A percentile compares a stretch with the other conserved stretches of the same genome.
Conservation (phyloP, 2,329 filamentous ascomycete species). For the Penicillium sp. region DNA sequence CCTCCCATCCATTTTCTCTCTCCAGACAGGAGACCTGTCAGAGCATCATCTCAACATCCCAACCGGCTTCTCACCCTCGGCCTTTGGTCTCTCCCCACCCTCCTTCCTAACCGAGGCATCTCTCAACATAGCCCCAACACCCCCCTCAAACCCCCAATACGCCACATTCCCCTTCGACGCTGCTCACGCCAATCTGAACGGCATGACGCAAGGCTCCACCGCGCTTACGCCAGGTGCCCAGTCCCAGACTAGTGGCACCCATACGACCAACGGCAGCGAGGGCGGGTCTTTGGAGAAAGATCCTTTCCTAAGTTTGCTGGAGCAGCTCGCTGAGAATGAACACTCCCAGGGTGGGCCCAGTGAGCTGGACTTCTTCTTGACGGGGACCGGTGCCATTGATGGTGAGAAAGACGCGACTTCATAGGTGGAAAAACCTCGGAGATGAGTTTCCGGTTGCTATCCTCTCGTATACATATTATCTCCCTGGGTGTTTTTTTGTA, state of each 20-base stretch:
- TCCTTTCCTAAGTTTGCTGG: slow-evolving; percentile 75
- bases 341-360: slow-evolving; percentile 65
- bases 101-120: slow-evolving; percentile 35
- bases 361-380: slow-evolving; percentile 77
- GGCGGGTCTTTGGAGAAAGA: slow-evolving; percentile 67
- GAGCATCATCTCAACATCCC: slow-evolving; percentile 22
- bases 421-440: neutral
- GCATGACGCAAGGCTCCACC: slow-evolving; percentile 9
- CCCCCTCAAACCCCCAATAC: slow-evolving; percentile 37
- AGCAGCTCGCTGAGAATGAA: slow-evolving; percentile 82
- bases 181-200: slow-evolving; percentile 12
- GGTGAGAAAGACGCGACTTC: slow-evolving; percentile 2
- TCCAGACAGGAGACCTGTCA: slow-evolving; percentile 11
- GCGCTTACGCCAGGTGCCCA: slow-evolving; percentile 44
- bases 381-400: slow-evolving; percentile 31
- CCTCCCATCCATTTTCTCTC: slow-evolving; percentile 15
- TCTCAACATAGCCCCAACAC: slow-evolving; percentile 30
- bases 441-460: neutral
- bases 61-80: slow-evolving; percentile 46
- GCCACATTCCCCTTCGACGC: slow-evolving; percentile 43
- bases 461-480: neutral
- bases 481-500: neutral
- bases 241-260: slow-evolving; percentile 44
- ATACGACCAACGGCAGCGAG: slow-evolving; percentile 41
- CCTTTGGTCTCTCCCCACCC: slow-evolving; percentile 34